Evolutionary conservation across 225 moss, liverwort and hornwort species (phyloP).

Genomic region (Pseudoscleropodium purum): DNA sequence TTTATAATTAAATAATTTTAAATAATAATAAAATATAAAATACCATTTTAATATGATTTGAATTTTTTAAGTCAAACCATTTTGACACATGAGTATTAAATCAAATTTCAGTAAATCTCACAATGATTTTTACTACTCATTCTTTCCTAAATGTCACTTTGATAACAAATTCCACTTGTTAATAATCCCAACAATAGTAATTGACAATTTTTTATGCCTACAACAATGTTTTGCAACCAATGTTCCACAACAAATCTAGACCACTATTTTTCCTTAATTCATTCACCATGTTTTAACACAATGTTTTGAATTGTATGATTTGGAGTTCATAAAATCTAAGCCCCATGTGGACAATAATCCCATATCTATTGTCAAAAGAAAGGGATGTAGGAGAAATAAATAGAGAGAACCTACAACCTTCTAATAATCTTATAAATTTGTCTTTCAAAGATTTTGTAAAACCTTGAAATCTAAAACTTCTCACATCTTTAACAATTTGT

Average conservation of each 20-base stretch:
- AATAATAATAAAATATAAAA: not conserved
- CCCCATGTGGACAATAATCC: accelerated
- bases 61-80: not conserved
- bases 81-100: not conserved
- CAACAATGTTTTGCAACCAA: not conserved
- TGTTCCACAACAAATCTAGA: accelerated
- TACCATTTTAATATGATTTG: accelerated
- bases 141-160: accelerated
- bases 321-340: not conserved
- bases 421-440: not conserved
- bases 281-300: not conserved
- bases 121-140: accelerated
- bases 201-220: not conserved
- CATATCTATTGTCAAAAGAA: not conserved
- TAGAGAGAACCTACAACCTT: accelerated
- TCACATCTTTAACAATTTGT: not conserved
- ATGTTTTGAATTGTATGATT: not conserved
- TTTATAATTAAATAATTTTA: not conserved
- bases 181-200: not conserved
- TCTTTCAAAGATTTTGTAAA: not conserved
- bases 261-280: not conserved
- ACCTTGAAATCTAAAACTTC: not conserved
- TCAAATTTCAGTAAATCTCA: not conserved
- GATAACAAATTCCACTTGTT: accelerated
- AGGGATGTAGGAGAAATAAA: not conserved